Evolutionary conservation across 75 land plant genomes (phyloP).

Genomic region (Isoetes taiwanensis): DNA sequence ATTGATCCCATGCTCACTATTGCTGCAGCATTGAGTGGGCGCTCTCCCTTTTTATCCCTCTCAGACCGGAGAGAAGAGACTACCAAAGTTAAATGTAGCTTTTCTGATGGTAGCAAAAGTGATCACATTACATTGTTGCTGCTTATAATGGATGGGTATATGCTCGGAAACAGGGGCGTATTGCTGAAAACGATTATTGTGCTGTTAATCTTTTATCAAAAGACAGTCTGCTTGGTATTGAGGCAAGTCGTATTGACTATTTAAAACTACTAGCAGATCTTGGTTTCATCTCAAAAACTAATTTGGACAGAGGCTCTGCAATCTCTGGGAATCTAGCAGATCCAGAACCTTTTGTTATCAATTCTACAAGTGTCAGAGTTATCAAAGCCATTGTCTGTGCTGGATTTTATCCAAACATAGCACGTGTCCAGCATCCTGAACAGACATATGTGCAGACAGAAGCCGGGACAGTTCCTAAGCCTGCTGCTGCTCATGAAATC

Average conservation of each 20-base stretch:
- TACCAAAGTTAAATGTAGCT: conserved; percentile 3
- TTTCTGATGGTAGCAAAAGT: conserved; percentile 30
- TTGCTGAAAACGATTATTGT: conserved; percentile 15
- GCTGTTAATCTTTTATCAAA: conserved; percentile 17
- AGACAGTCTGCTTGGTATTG: conserved; percentile 19
- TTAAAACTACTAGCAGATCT: conserved; percentile 20
- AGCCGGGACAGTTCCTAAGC: conserved; percentile 21
- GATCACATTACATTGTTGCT: conserved; percentile 30
- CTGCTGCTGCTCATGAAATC: conserved; percentile 26
- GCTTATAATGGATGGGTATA: conserved; percentile 31
- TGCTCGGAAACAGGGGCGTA: conserved; percentile 18
- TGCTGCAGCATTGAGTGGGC: conserved; percentile 28
- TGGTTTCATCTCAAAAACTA: conserved; percentile 18
- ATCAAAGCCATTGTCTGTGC: conserved; percentile 28
- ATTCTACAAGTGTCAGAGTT: conserved; percentile 18
- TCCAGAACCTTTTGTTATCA: background rate
- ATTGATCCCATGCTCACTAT: conserved; percentile 33
- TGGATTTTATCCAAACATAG: conserved; percentile 29
- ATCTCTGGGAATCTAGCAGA: background rate
- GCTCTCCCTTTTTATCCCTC: conserved; percentile 20
- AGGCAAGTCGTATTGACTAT: conserved; percentile 25
- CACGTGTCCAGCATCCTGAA: conserved; percentile 26
- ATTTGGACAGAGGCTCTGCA: no score
- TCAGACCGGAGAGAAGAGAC: conserved; percentile 20
- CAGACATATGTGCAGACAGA: conserved; percentile 29